phyloP scores from a whole-genome alignment of 148 eudicot genomes.

The Limonium bicolor region DNA sequence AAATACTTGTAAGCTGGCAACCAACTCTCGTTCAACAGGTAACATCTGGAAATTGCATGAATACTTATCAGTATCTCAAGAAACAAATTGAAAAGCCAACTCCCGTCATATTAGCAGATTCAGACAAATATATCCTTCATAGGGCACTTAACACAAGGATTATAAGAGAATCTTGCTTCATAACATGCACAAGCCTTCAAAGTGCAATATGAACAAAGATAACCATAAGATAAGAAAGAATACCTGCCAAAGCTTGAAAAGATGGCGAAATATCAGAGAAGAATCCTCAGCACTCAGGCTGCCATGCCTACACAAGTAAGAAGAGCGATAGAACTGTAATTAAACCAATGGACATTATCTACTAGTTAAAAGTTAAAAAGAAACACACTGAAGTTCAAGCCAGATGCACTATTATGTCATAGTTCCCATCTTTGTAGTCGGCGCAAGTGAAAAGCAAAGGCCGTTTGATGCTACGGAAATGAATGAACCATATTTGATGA shows the following conservation, averaged over 20 bases:
- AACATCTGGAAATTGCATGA: constrained; percentile 33
- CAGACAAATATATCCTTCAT: no score
- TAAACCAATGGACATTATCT: no score
- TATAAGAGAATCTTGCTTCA: no score
- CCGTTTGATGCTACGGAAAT: no score
- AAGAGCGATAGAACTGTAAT: constrained; percentile 2
- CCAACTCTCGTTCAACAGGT: constrained; percentile 73
- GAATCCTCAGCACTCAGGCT: constrained; percentile 43
- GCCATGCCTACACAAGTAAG: constrained; percentile 22
- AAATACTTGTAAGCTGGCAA: constrained; percentile 56
- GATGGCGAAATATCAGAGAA: constrained; percentile 25
- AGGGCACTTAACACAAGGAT: no score
- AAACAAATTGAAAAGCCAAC: background rate
- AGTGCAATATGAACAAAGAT: background rate
- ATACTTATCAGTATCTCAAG: background rate
- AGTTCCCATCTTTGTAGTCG: no score
- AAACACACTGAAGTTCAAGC: no score
- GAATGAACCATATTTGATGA: no score
- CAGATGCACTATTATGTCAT: no score
- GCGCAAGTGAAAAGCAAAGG: no score
- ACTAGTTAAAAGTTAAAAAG: no score
- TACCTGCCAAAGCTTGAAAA: constrained; percentile 73
- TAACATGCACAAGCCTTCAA: background rate
- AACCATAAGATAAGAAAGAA: constrained; percentile 3
- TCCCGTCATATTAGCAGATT: no score